phyloP scores from a whole-genome alignment of 2,329 filamentous ascomycete species.

The Colletotrichum sp. region DNA sequence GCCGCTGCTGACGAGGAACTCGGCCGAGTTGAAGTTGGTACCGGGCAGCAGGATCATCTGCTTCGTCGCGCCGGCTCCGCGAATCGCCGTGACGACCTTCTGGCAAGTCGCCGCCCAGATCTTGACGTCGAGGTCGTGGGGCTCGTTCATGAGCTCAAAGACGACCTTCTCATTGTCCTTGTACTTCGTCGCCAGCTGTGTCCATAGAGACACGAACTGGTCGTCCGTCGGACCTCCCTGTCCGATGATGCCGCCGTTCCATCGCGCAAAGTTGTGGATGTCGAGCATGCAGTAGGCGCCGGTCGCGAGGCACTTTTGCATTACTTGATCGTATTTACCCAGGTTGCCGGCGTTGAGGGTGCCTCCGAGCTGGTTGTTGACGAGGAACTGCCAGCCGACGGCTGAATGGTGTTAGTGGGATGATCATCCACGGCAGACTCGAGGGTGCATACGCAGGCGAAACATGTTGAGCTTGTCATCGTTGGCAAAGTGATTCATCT shows the following conservation, averaged over 20 bases:
- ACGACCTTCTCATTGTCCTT: constrained; percentile 56
- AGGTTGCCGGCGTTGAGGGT: constrained; percentile 53
- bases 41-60: constrained; percentile 71
- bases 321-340: constrained; percentile 57
- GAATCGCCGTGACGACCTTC: constrained; percentile 68
- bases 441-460: constrained; percentile 35
- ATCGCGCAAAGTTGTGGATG: constrained; percentile 64
- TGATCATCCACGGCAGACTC: no score
- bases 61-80: constrained; percentile 63
- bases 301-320: constrained; percentile 60
- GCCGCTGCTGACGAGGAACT: constrained; percentile 51
- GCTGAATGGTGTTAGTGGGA: constrained; percentile 39
- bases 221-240: constrained; percentile 68
- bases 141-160: constrained; percentile 75
- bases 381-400: constrained; percentile 63
- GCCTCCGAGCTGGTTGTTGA: constrained; percentile 55
- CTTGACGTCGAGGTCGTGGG: constrained; percentile 62
- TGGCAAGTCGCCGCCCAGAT: constrained; percentile 67
- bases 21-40: constrained; percentile 61
- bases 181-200: constrained; percentile 63
- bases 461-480: constrained; percentile 61
- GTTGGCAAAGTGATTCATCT: constrained; percentile 63
- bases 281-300: constrained; percentile 67
- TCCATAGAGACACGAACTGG: constrained; percentile 64
- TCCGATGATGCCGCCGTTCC: constrained; percentile 67